These are phyloP conservation scores for Elsinoe ampelina DNA, from an alignment of 2,329 filamentous ascomycete species.

Conservation along the genomic window DNA sequence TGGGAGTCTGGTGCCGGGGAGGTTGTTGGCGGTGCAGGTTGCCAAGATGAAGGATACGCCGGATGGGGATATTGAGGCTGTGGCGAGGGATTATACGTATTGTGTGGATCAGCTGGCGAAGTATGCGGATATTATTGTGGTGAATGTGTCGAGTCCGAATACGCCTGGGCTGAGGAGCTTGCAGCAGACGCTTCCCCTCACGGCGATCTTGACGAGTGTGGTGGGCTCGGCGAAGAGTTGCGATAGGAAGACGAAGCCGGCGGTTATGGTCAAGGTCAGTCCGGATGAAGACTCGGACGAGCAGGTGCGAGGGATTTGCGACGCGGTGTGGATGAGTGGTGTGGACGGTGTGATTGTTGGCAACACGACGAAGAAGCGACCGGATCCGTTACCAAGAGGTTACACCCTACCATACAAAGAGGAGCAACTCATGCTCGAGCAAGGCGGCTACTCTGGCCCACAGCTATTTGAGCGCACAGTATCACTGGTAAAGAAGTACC, in stretches of 20 bases:
- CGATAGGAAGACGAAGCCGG: conserved; percentile 61
- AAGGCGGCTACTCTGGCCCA: conserved; percentile 84
- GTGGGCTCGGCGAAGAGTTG: conserved; percentile 65
- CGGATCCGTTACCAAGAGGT: conserved; percentile 59
- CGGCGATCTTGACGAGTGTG: conserved; percentile 69
- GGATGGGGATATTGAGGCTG: conserved; percentile 72
- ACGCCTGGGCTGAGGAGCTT: conserved; percentile 82
- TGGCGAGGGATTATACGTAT: conserved; percentile 73
- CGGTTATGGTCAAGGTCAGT: conserved; percentile 96
- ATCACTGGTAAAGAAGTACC: conserved; percentile 69
- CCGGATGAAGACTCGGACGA: conserved; percentile 83
- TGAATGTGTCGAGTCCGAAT: conserved; percentile 96
- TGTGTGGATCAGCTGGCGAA: conserved; percentile 73
- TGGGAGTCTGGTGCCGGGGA: conserved; percentile 66
- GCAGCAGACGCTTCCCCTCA: conserved; percentile 76
- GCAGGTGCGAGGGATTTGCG: conserved; percentile 80
- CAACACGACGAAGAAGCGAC: conserved; percentile 84
- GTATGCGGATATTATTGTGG: conserved; percentile 92
- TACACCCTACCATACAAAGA: conserved; percentile 58
- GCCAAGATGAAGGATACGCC: conserved; percentile 95
- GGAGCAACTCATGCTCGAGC: conserved; percentile 58
- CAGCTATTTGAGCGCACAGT: conserved; percentile 76
- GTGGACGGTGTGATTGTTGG: conserved; percentile 95
- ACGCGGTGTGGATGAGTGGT: conserved; percentile 71
- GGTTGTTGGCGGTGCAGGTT: conserved; percentile 79